Conservation (phyloP, 2,329 filamentous ascomycete genomes). For the Venturia oleaginea region DNA sequence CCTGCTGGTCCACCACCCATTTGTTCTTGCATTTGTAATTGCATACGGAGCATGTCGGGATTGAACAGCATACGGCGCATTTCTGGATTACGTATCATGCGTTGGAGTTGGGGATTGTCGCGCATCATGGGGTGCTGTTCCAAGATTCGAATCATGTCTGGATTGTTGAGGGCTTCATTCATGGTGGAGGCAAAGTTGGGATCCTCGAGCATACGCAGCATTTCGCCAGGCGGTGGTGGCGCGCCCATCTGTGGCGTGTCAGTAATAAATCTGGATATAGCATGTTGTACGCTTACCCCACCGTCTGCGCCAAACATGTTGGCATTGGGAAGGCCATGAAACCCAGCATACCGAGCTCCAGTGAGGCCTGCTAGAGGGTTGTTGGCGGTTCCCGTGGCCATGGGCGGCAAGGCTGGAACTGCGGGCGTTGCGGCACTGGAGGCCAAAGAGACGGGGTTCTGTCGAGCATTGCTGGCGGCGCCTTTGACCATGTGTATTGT, state of each 20-base stretch:
- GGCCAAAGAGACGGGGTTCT: conserved; percentile 41
- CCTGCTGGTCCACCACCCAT: conserved; percentile 46
- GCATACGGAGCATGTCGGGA: conserved; percentile 72
- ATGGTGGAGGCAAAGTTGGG: conserved; percentile 79
- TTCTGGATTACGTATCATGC: conserved; percentile 79
- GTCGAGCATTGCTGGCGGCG: conserved; percentile 72
- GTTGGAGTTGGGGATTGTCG: conserved; percentile 77
- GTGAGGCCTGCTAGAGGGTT: conserved; percentile 87
- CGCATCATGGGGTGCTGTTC: conserved; percentile 60
- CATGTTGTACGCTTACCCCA: conserved; percentile 57
- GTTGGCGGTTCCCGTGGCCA: conserved; percentile 69
- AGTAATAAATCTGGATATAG: not conserved
- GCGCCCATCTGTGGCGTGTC: conserved; percentile 75
- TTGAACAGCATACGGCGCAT: conserved; percentile 92
- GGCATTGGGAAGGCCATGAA: conserved; percentile 76
- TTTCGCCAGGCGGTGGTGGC: conserved; percentile 68
- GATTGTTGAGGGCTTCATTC: conserved; percentile 93
- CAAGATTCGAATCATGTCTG: conserved; percentile 82
- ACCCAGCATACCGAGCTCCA: conserved; percentile 86
- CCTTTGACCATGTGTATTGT: conserved; percentile 96
- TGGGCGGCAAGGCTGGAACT: conserved; percentile 49
- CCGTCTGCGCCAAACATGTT: conserved; percentile 91
- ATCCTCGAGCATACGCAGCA: conserved; percentile 79
- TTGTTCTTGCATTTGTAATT: conserved; percentile 68
- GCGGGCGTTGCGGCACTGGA: conserved; percentile 30